Base-by-base conservation (phyloP, 2,329 filamentous ascomycete genomes). In the Aspergillus ruber region DNA sequence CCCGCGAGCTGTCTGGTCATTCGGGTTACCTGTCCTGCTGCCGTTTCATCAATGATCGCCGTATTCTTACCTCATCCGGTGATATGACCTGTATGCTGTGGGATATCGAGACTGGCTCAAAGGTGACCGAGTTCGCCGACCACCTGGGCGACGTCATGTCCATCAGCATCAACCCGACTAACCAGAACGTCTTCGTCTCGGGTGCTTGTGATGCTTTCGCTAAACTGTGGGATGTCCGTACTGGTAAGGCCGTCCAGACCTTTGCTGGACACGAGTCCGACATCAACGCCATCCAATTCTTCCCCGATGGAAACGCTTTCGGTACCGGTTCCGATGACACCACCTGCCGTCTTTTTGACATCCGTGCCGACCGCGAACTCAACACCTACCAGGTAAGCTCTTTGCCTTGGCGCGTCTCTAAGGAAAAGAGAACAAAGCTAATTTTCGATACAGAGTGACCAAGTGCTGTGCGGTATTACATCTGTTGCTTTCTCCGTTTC, bases 51-150 rank as follows among this genome's bases (percentile, higher is more conserved):
- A 97, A 95, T 70, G 93, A 98, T 75, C 85, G 93, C 65, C 90
- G 89, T 66, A 97, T 98, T 64, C 83, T 98, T 56, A 98, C 93
- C 51, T 97, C 93, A 0, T 98, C 93, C 2, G 93, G 93, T 55
- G 93, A 98, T 68, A 98, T 98, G 93, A 98, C 93, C 45, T 98
- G 93, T 71, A 96, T 97, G 85, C 88, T 97, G 66, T 98, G 93
- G 93, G 93, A 98, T 75, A 91, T 98, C 56, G 93, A 98, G 74
- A 95, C 91, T 0, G 93, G 93, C 48, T 89, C 90, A 56, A 96
- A 96, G 76, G 87, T 95, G 38, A 95, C 90, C 65, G 93, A 98
- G 70, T 98, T 97, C 60, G 93, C 93, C 64, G 93, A 98, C 73
- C 93, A 98, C 69, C 80, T 98, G 9, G 93, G 93, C 67, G 93